Percentiles rank a stretch among this genome's conserved stretches.
phyloP scores from a whole-genome alignment of 1,284 basidiomycete genomes.

The Pisolithus thermaeus region DNA sequence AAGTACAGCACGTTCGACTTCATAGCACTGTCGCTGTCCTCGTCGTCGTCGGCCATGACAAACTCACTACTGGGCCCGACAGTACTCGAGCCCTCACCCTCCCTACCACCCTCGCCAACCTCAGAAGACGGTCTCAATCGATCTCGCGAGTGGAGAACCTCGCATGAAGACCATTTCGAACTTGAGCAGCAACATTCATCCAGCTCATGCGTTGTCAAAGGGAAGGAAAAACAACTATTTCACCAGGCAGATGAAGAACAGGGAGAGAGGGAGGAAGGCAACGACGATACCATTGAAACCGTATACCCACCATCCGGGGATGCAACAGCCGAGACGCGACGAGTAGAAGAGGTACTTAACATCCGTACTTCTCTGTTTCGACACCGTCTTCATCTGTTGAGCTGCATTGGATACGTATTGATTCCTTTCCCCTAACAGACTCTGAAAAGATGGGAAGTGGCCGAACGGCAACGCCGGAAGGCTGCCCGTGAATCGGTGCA shows the following conservation, averaged over 20 bases:
- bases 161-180: constrained; percentile 11
- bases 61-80: background rate
- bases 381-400: background rate
- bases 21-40: too few species aligned
- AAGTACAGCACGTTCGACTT: too few species aligned
- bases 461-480: constrained; percentile 64
- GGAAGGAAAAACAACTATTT: constrained; percentile 22
- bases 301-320: constrained; percentile 64
- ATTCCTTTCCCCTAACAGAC: constrained; percentile 40
- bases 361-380: background rate
- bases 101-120: constrained; percentile 36
- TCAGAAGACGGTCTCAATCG: constrained; percentile 42
- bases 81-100: constrained; percentile 23
- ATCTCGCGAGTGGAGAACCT: constrained; percentile 31
- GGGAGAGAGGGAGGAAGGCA: constrained; percentile 15
- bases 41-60: background rate
- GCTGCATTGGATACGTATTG: background rate
- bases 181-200: constrained; percentile 10
- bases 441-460: constrained; percentile 65
- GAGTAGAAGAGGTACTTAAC: constrained; percentile 61
- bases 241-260: constrained; percentile 19
- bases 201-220: constrained; percentile 16
- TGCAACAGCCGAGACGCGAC: constrained; percentile 57
- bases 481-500: constrained; percentile 47
- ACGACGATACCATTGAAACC: constrained; percentile 25